Conservation (phyloP, 2,329 filamentous ascomycete species). For the Ramichloridium luteum region DNA sequence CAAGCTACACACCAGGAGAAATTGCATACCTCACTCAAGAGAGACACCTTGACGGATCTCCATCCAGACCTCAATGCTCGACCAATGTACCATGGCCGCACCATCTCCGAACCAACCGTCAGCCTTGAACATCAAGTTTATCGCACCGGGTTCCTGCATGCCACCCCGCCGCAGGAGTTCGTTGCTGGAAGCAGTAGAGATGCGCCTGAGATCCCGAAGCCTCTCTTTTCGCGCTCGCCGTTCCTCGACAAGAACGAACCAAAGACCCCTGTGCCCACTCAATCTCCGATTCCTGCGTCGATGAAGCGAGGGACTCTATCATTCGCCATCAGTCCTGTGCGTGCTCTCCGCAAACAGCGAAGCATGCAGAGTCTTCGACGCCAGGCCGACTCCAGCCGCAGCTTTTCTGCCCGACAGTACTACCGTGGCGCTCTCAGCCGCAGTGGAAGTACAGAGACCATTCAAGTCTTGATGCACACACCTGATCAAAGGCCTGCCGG, state of each 20-base stretch:
- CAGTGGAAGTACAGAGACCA: constrained; percentile 31
- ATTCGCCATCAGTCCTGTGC: constrained; percentile 22
- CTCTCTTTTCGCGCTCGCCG: constrained; percentile 19
- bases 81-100: constrained; percentile 19
- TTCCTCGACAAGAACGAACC: constrained; percentile 16
- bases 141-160: constrained; percentile 24
- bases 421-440: constrained; percentile 13
- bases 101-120: constrained; percentile 24
- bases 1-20: constrained; percentile 15
- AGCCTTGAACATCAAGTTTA: constrained; percentile 13
- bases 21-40: constrained; percentile 9
- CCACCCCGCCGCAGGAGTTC: constrained; percentile 15
- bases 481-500: constrained; percentile 5
- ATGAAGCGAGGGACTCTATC: constrained; percentile 23
- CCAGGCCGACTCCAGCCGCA: constrained; percentile 13
- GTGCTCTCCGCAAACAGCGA: constrained; percentile 21
- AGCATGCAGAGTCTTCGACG: constrained; percentile 23
- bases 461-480: constrained; percentile 25
- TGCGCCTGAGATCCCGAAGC: background rate
- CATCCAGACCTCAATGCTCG: constrained; percentile 13
- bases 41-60: constrained; percentile 20
- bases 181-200: no score
- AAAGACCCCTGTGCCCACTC: constrained; percentile 15
- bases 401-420: constrained; percentile 4
- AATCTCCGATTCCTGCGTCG: constrained; percentile 19